These are phyloP conservation scores for Annulohypoxylon stygium DNA, from an alignment of 495 filamentous ascomycete genomes.

Conservation along the genomic window DNA sequence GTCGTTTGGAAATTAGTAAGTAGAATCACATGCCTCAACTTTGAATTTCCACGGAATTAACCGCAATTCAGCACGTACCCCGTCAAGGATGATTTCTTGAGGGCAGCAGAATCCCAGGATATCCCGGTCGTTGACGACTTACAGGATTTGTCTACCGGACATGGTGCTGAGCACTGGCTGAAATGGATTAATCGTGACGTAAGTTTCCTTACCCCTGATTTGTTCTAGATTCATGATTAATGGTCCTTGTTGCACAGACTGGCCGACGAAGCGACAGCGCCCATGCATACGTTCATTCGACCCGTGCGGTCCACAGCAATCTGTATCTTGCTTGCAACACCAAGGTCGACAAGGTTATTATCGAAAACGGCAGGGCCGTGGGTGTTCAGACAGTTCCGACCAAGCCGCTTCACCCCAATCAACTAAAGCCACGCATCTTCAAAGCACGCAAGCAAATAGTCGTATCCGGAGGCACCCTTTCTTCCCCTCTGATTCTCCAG, in stretches of 20 bases:
- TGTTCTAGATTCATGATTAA: conserved; percentile 21
- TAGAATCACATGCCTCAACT: background rate
- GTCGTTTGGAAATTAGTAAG: conserved; percentile 79
- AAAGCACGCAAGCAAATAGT: conserved; percentile 82
- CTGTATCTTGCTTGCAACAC: conserved; percentile 82
- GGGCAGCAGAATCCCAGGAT: conserved; percentile 80
- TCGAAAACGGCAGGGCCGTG: conserved; percentile 76
- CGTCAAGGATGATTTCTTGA: conserved; percentile 82
- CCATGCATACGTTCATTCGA: conserved; percentile 80
- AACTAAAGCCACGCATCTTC: conserved; percentile 69
- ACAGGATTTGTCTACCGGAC: conserved; percentile 74
- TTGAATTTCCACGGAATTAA: conserved; percentile 10
- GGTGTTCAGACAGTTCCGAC: conserved; percentile 68
- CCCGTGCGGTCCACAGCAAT: conserved; percentile 74
- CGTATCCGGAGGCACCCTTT: conserved; percentile 82
- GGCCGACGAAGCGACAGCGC: conserved; percentile 79
- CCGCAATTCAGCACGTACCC: conserved; percentile 64
- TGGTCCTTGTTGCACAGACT: conserved; percentile 56
- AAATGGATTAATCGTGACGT: conserved; percentile 80
- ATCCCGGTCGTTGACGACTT: conserved; percentile 79
- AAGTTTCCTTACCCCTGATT: conserved; percentile 44
- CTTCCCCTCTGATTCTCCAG: conserved; percentile 82
- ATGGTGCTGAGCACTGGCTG: conserved; percentile 70
- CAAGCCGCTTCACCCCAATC: conserved; percentile 56
- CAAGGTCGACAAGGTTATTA: conserved; percentile 84